Base-by-base conservation (phyloP, 2,329 filamentous ascomycete species). In the Aspergillus bombycis region DNA sequence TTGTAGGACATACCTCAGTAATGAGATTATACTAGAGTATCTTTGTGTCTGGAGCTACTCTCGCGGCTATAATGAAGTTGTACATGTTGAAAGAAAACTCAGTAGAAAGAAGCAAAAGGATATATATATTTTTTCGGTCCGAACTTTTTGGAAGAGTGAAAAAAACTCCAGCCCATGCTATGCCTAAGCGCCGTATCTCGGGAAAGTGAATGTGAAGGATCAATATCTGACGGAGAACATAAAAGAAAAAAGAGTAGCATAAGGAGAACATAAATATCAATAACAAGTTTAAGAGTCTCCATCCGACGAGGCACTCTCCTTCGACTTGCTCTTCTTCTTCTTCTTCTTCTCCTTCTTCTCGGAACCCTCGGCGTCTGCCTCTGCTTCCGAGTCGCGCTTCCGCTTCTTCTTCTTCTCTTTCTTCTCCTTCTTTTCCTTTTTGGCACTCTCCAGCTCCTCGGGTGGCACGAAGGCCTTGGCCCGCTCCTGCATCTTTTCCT, bases 391-490 rank as follows among this genome's bases (percentile, higher is more conserved):
- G 11, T 77, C 75, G 66, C 73, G 72, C 69, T 78, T 76, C 48
- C 76, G 75, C 73, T 77, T 79, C 68, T 81, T 83, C 68, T 81
- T 83, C 72, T 80, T 80, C 58, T 77, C 82, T 70, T 78, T 78
- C 62, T 77, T 75, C 57, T 79, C 78, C 55, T 76, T 79, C 75
- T 77, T 80, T 71, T 76, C 77, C 74, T 73, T 80, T 73, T 85
- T 80, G 61, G 76, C 78, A 58, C 83, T 84, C 26, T 81, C 83
- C 30, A 86, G 84, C 79, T 98, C 95, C 74, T 92, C 89, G 6
- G 95, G 95, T 9, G 94, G 90, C 62, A 96, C 86, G 78, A 94
- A 98, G 61, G 95, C 93, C 76, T 90, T 89, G 77, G 93, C 90
- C 64, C 93, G 85, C 82, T 95, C 91, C 78, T 90, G 90, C 81